Conservation (phyloP, 257 asterid species). For the Primulina eburnea region DNA sequence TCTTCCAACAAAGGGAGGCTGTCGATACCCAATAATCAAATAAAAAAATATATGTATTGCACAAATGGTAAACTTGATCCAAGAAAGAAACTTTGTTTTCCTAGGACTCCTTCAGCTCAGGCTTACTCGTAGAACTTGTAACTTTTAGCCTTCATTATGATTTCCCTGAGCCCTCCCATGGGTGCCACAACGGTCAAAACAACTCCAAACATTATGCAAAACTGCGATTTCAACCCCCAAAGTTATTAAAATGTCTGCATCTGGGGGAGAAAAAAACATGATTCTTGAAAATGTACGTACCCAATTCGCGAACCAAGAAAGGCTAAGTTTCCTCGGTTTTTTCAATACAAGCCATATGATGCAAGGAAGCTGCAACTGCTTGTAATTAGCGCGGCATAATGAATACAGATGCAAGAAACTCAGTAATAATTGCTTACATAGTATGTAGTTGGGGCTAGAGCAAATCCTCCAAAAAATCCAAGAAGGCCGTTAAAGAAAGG, state of each 20-base stretch:
- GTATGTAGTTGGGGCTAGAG: conserved; percentile 46
- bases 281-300: conserved; percentile 24
- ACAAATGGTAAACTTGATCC: too few species aligned
- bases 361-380: conserved; percentile 37
- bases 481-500: conserved; percentile 49
- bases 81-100: too few species aligned
- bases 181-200: conserved; percentile 40
- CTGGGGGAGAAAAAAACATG: neutral
- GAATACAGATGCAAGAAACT: neutral
- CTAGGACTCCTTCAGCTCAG: neutral
- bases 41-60: too few species aligned
- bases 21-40: too few species aligned
- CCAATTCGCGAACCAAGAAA: conserved; percentile 45
- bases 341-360: conserved; percentile 39
- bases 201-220: conserved; percentile 46
- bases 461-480: conserved; percentile 44
- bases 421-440: conserved; percentile 31
- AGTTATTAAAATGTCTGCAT: neutral
- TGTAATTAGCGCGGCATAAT: too few species aligned
- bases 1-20: too few species aligned
- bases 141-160: conserved; percentile 36
- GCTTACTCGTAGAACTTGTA: conserved; percentile 35
- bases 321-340: conserved; percentile 36
- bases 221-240: conserved; percentile 27
- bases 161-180: conserved; percentile 47